Conservation (phyloP, 176 grass and related monocot genomes). For the Oryza glaberrima region DNA sequence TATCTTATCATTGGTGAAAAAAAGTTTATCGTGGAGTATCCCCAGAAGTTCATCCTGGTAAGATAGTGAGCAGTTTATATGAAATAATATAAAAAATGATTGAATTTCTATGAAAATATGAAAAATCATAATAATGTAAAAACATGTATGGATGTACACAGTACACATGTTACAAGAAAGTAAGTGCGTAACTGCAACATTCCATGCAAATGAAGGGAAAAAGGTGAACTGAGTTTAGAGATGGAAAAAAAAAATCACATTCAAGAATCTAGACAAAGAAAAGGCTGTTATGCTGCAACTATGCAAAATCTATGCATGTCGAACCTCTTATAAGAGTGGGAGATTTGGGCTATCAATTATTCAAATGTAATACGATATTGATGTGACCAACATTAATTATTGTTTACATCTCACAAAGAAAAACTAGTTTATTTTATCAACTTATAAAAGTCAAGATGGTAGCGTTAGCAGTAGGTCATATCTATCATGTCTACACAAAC, state of each 20-base stretch:
- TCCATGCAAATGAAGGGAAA: constrained; percentile 7
- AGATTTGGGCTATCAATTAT: not conserved
- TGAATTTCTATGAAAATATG: not conserved
- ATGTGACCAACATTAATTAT: not conserved
- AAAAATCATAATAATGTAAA: constrained; percentile 9
- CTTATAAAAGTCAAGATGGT: not conserved
- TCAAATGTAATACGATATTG: constrained; percentile 1
- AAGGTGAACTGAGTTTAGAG: not conserved
- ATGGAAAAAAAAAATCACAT: constrained; percentile 9
- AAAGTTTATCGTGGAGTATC: constrained; percentile 91
- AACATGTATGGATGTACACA: not conserved
- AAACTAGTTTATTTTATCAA: constrained; percentile 12
- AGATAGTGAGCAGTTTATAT: constrained; percentile 23
- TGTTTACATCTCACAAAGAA: not conserved
- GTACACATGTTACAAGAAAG: not conserved
- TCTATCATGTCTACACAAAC: not conserved
- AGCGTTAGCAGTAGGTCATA: not conserved
- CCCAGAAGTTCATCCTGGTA: constrained; percentile 94
- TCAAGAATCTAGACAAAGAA: not conserved
- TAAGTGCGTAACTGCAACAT: not conserved
- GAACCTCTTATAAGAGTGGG: too few species aligned
- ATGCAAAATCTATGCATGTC: not conserved
- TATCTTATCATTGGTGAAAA: constrained; percentile 98
- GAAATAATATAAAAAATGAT: constrained; percentile 24
- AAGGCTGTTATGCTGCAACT: not conserved